Base-by-base conservation (phyloP, 106 monocot genomes). In the Acanthochlamys bracteata region DNA sequence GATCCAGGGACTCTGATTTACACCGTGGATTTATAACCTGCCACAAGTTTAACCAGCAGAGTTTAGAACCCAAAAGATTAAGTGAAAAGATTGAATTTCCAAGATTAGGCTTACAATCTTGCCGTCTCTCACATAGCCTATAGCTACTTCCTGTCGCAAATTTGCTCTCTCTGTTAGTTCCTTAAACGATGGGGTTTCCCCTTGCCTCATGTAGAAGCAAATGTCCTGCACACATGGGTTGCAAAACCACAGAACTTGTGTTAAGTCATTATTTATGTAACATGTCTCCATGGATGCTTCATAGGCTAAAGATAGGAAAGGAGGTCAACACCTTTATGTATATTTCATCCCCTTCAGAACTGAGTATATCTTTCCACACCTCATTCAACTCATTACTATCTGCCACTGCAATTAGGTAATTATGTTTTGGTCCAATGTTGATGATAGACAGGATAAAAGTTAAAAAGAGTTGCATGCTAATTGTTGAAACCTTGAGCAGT, bases 361-460 rank as follows among this genome's bases (percentile, higher is more conserved):
- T 75, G 54, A 98, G 88, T 69, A 98, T 78, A 54, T 91, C 91
- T 61, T 87, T 90, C 95, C 95, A 96, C 16, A 90, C 90, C 53
- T 73, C 66, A 68, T 85, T 98, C 69, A 98, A 60, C 41, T 91
- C 96, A 59, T 59, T 41, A 63, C 81, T 78, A 66, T 88, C 80
- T 20, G 96, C 96, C 70, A 91, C 96, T 98, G 66, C 63, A 42
- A 27, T 33, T 61, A 70, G 39, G 40, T n/a, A n/a, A n/a, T n/a
- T n/a, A n/a, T 39, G 45, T 46, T 20, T 7, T 43, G 13, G 7
- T 57, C 17, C 22, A 53, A 41, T 42, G 12, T 12, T 27, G 61
- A 56, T 19, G 16, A 23, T 43, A 43, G 13, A 43, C 43, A 43
- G 13, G 13, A 43, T 7, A 43, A 43, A 43, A 43, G 43, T 43